These are phyloP conservation scores for Yamadazyma paraphyllophila DNA, from an alignment of 805 yeast species.

Conservation along the genomic window DNA sequence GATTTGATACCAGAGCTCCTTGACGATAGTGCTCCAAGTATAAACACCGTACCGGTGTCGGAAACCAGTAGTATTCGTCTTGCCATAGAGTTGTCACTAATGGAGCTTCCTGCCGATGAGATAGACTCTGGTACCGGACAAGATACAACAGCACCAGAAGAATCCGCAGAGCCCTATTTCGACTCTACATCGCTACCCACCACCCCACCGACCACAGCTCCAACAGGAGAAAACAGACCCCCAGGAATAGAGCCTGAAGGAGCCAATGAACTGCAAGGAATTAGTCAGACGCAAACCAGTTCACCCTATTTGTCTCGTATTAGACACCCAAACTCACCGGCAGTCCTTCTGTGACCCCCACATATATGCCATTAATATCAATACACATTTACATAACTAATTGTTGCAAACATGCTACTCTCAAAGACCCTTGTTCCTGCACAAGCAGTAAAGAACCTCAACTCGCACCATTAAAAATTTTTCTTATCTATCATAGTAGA, in stretches of 20 bases:
- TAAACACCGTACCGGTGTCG: not conserved
- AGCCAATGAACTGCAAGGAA: not conserved
- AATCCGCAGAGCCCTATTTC: too few relatives aligned
- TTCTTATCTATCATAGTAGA: slow-evolving; percentile 2
- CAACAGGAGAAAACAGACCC: too few relatives aligned
- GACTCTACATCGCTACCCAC: too few relatives aligned
- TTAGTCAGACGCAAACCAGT: not conserved
- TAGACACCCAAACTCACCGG: not conserved
- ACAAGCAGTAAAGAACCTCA: not conserved
- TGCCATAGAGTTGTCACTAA: slow-evolving; percentile 1
- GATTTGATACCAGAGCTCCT: slow-evolving; percentile 20
- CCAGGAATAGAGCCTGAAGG: not conserved
- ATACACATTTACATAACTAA: too few relatives aligned
- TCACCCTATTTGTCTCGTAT: not conserved
- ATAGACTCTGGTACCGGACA: not conserved
- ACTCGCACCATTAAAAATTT: not conserved
- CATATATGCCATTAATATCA: too few relatives aligned
- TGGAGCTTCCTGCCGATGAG: not conserved
- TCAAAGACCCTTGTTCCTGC: not conserved
- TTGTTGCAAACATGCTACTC: too few relatives aligned
- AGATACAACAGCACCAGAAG: too few relatives aligned
- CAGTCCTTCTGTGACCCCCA: too few relatives aligned
- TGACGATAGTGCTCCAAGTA: not conserved
- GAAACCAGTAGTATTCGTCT: not conserved
- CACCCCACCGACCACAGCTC: too few relatives aligned